Percentiles rank a stretch among this genome's conserved stretches.
Evolutionary conservation across 2,329 filamentous ascomycete genomes (phyloP).

Genomic region (Tolypocladium cylindrosporum): DNA sequence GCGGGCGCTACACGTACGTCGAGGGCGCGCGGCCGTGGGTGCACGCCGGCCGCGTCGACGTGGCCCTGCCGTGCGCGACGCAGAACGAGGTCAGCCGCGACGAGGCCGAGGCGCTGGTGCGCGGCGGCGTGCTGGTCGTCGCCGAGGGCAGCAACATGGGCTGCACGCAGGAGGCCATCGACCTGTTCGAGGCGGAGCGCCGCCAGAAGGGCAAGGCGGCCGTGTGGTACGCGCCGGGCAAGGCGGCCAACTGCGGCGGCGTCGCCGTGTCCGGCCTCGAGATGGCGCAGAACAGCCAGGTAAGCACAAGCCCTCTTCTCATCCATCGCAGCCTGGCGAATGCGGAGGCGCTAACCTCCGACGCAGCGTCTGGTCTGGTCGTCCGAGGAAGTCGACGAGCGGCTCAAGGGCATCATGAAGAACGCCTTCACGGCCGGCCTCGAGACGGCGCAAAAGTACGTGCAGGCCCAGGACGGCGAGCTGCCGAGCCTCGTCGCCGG

Average conservation of each 20-base stretch:
- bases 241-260: constrained; percentile 95
- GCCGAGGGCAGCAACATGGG: constrained; percentile 99
- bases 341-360: background rate
- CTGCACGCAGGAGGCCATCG: constrained; percentile 90
- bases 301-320: constrained; percentile 5
- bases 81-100: constrained; percentile 95
- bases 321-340: no score
- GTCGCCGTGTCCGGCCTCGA: constrained; percentile 95
- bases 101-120: constrained; percentile 76
- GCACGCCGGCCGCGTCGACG: constrained; percentile 80
- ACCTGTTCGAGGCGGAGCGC: constrained; percentile 76
- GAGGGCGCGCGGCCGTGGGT: constrained; percentile 83
- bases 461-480: constrained; percentile 67
- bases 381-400: constrained; percentile 77
- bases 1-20: constrained; percentile 71
- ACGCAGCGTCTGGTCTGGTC: constrained; percentile 71
- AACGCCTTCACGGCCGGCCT: constrained; percentile 84
- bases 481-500: constrained; percentile 86
- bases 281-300: constrained; percentile 92
- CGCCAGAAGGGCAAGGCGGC: constrained; percentile 56
- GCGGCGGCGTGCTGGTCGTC: constrained; percentile 69
- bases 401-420: constrained; percentile 93
- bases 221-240: constrained; percentile 94
- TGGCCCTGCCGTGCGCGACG: constrained; percentile 86
- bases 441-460: constrained; percentile 81